phyloP scores from a whole-genome alignment of 108 stramenopile species.

The Discostella pseudostelligera region DNA sequence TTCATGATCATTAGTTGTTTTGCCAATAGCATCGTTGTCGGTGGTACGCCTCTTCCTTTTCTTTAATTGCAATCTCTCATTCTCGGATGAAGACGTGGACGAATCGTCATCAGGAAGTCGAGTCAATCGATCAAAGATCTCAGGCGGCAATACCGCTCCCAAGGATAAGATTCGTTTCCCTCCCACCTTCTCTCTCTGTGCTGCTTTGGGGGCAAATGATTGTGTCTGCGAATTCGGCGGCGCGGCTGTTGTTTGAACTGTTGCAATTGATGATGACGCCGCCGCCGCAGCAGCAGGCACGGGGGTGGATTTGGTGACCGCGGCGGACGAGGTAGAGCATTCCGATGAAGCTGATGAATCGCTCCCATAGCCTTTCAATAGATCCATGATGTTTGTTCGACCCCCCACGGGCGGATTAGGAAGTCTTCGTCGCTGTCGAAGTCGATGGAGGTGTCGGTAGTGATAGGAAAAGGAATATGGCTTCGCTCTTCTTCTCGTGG shows the following conservation, averaged over 20 bases:
- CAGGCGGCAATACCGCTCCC: slow-evolving; percentile 39
- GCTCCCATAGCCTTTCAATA: slow-evolving; percentile 41
- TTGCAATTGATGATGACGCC: background rate
- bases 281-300: background rate
- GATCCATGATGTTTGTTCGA: slow-evolving; percentile 26
- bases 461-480: too few species aligned
- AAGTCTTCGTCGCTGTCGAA: too few species aligned
- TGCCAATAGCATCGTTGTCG: too few species aligned
- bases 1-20: too few species aligned
- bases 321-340: background rate
- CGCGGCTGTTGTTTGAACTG: background rate
- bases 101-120: slow-evolving; percentile 23
- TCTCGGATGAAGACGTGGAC: slow-evolving; percentile 15
- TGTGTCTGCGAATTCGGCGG: background rate
- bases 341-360: slow-evolving; percentile 15
- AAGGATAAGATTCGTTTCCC: slow-evolving; percentile 42
- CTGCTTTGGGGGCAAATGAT: background rate
- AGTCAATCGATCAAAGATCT: slow-evolving; percentile 50
- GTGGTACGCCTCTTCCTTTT: too few species aligned
- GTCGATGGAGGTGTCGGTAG: too few species aligned
- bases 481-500: too few species aligned
- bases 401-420: too few species aligned
- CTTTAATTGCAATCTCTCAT: too few species aligned
- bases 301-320: background rate
- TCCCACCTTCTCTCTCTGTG: slow-evolving; percentile 2